Evolutionary conservation across 2,329 filamentous ascomycete genomes (phyloP).

Genomic region (Xylaria sp.): DNA sequence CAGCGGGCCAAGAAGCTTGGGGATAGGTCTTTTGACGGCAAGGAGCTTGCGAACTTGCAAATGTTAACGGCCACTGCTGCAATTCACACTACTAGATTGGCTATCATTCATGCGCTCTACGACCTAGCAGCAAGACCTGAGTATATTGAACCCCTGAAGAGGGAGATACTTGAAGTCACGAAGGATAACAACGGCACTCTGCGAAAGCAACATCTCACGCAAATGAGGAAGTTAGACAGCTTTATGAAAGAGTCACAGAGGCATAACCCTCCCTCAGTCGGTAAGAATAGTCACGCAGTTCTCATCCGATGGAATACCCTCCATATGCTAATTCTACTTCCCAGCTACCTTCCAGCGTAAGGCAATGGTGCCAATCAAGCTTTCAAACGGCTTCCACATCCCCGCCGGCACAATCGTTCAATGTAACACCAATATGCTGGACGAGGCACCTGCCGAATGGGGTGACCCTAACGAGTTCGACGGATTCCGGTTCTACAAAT

Average conservation of each 20-base stretch:
- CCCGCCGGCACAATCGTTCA: slow-evolving; percentile 45
- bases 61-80: slow-evolving; percentile 50
- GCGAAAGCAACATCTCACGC: slow-evolving; percentile 45
- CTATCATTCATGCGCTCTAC: slow-evolving; percentile 52
- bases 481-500: slow-evolving; percentile 45
- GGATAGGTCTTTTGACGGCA: slow-evolving; percentile 42
- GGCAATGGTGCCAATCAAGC: slow-evolving; percentile 44
- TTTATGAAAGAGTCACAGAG: slow-evolving; percentile 54
- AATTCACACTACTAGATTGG: slow-evolving; percentile 50
- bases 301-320: no score
- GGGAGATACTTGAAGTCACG: slow-evolving; percentile 51
- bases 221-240: slow-evolving; percentile 51
- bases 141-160: slow-evolving; percentile 54
- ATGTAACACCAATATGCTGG: slow-evolving; percentile 45
- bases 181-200: slow-evolving; percentile 41
- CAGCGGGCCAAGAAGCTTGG: slow-evolving; percentile 42
- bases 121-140: slow-evolving; percentile 56
- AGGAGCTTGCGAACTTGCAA: slow-evolving; percentile 46
- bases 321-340: slow-evolving; percentile 10
- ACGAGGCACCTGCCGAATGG: slow-evolving; percentile 43
- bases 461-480: slow-evolving; percentile 44
- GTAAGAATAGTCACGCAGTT: slow-evolving; percentile 36
- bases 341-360: slow-evolving; percentile 46
- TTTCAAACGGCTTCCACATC: slow-evolving; percentile 50
- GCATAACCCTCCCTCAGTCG: slow-evolving; percentile 45